Base-by-base conservation (phyloP, 2,329 filamentous ascomycete species). In the Colletotrichum aenigma region DNA sequence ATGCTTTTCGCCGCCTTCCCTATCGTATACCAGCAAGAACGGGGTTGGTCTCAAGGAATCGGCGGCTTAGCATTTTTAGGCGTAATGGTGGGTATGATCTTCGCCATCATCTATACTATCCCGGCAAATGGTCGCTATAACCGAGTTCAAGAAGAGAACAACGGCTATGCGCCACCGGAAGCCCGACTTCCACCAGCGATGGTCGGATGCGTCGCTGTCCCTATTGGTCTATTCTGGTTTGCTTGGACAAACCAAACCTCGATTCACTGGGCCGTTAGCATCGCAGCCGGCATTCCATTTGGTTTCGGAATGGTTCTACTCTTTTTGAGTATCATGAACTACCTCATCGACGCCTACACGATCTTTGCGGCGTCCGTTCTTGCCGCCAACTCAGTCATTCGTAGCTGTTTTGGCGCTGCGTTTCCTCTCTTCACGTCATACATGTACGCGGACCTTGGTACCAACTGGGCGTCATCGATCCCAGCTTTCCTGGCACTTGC, bases 311-410 rank as follows among this genome's bases (percentile, higher is more conserved):
- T 83, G 75, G 88, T 91, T 0, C 81, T 91, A 18, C 88, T 92
- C 32, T 92, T 92, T 83, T 79, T 92, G 18, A 84, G 84, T 15
- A 80, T 88, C 30, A 86, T 88, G 80, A 91, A 89, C 80, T 91
- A 91, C 79, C 84, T 92, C 3, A 89, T 91, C 76, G 90, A 92
- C 77, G 81, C 81, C 67, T 89, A 91, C 80, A 90, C 93, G 64
- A 94, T 96, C 78, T 96, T 93, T 77, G 94, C 95, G 1, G 94
- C 94, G 1, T 94, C 92, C 0, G 94, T 93, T 0, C 86, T 96
- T 8, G 94, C 94, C 2, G 93, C 93, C 65, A 95, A 93, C 83
- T 89, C 91, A 3, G 91, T 96, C 26, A 86, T 96, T 9, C 91
- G 94, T 75, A 94, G 93, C 0, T 84, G 94, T 10, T 94, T 95